A percentile compares a stretch with the other conserved stretches of the same genome.
Evolutionary conservation across 2,329 filamentous ascomycete species (phyloP).

Genomic region (Xylaria hypoxylon): DNA sequence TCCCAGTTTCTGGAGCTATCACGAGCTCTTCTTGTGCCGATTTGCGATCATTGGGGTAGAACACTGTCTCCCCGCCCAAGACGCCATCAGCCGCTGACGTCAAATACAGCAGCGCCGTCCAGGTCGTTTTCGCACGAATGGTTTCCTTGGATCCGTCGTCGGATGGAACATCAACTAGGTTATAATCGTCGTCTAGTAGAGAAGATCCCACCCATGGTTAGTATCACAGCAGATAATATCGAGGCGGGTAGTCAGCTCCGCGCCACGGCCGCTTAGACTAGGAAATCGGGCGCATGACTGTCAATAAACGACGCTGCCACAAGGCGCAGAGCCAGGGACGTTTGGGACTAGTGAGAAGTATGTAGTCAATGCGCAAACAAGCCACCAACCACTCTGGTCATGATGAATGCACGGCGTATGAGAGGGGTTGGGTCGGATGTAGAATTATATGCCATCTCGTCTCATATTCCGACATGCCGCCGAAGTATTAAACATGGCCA

Average conservation of each 20-base stretch:
- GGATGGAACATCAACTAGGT: conserved; percentile 71
- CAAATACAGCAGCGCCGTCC: conserved; percentile 90
- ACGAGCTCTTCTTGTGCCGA: conserved; percentile 73
- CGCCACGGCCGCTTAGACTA: conserved; percentile 4
- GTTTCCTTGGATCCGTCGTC: conserved; percentile 44
- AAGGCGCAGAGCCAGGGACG: not conserved
- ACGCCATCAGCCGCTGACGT: conserved; percentile 81
- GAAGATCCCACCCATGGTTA: conserved; percentile 29
- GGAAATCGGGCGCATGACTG: conserved; percentile 5
- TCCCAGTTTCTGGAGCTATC: conserved; percentile 82
- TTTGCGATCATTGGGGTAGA: conserved; percentile 78
- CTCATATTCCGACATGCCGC: conserved; percentile 10
- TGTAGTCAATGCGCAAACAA: conserved; percentile 6
- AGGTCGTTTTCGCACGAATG: conserved; percentile 79
- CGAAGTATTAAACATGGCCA: not conserved
- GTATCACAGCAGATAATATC: conserved; percentile 20
- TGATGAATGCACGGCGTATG: conserved; percentile 7
- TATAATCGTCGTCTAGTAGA: conserved; percentile 83
- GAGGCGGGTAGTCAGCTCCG: conserved; percentile 1
- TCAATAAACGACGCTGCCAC: not conserved
- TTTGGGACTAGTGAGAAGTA: not conserved
- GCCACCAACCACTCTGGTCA: conserved; percentile 4
- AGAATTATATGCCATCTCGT: conserved; percentile 3
- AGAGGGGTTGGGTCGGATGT: conserved; percentile 11
- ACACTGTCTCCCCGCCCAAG: conserved; percentile 88